Evolutionary conservation across 371 early-diverging fungal genomes (phyloP), one percentile per base, ranked within the genome.

Genomic region (Lichtheimia hyalospora): DNA sequence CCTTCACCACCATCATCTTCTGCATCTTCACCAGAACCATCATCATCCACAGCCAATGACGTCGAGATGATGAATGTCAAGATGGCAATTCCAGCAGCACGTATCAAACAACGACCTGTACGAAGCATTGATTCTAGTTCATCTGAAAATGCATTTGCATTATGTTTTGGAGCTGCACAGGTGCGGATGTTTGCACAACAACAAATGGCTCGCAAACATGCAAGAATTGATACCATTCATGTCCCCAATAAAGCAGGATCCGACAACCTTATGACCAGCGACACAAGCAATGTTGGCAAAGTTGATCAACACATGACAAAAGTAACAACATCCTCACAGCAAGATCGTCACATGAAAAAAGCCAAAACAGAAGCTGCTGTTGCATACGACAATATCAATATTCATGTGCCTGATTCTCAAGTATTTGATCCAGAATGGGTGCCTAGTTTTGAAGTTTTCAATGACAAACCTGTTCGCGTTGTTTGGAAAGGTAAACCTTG

Each of bases 381-480:
- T 12, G 68, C 68, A 21, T 68, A 63, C 52, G 70, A 70, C 34
- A 52, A 49, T n/a, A 54, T 66, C 41, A 55, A 63, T 21, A 43
- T 66, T 28, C 40, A 55, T 24, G 55, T 63, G 8, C 25, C 44
- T 49, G 70, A 70, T 48, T 15, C 49, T 16, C 46, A 44, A n/a
- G 59, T 70, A 18, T 63, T 63, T 66, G 64, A 62, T n/a, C 40
- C 59, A 7, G 61, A 42, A 60, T 70, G 70, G 70, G 54, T 70
- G 16, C 70, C 70, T 55, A 41, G 39, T 8, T 43, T 40, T 23
- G 56, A 55, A 40, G 56, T 44, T n/a, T 55, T 55, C 41, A 41
- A 41, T 43, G 77, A 20, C 87, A 78, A 10, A 91, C 90, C 5
- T 84, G n/a, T 46, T n/a, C 46, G 46, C 5, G 46, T 46, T 7